phyloP scores from a whole-genome alignment of 768 basidiomycete genomes.

The Porpolomopsis calyptriformis region DNA sequence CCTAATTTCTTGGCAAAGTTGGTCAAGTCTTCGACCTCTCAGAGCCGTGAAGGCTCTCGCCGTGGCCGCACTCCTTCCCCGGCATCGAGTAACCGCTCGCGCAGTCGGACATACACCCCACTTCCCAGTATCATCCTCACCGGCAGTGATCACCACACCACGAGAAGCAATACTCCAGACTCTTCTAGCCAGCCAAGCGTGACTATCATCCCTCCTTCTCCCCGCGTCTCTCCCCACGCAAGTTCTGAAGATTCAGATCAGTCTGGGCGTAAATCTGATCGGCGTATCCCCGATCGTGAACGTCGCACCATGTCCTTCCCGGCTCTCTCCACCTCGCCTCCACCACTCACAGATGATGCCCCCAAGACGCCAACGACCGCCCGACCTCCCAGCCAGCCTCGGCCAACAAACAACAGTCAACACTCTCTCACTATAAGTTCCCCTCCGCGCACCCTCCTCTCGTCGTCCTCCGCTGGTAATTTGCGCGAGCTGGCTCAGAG shows the following conservation, averaged over 20 bases:
- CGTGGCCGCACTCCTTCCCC: constrained; percentile 19
- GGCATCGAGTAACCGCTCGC: constrained; percentile 5
- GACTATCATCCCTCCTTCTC: constrained; percentile 3
- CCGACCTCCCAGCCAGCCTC: too few species aligned
- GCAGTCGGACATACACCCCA: not conserved
- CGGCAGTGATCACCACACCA: not conserved
- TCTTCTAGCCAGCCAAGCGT: constrained; percentile 1
- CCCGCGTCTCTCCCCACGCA: not conserved
- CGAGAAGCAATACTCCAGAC: not conserved
- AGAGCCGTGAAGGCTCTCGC: constrained; percentile 23
- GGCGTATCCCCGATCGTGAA: not conserved
- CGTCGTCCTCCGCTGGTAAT: constrained; percentile 14
- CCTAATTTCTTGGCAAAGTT: constrained; percentile 31
- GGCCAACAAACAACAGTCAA: not conserved
- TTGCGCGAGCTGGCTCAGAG: constrained; percentile 9
- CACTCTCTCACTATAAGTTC: not conserved
- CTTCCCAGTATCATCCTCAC: not conserved
- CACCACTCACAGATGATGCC: not conserved
- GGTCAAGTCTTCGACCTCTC: constrained; percentile 21
- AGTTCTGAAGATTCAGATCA: not conserved
- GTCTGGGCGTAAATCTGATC: not conserved
- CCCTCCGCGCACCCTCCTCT: constrained; percentile 12
- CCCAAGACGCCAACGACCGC: too few species aligned
- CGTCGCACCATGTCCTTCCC: not conserved
- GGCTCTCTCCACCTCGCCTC: not conserved